Evolutionary conservation across 306 rosid genomes (phyloP), one percentile per base, ranked within the genome.

Genomic region (Prunus dulcis): DNA sequence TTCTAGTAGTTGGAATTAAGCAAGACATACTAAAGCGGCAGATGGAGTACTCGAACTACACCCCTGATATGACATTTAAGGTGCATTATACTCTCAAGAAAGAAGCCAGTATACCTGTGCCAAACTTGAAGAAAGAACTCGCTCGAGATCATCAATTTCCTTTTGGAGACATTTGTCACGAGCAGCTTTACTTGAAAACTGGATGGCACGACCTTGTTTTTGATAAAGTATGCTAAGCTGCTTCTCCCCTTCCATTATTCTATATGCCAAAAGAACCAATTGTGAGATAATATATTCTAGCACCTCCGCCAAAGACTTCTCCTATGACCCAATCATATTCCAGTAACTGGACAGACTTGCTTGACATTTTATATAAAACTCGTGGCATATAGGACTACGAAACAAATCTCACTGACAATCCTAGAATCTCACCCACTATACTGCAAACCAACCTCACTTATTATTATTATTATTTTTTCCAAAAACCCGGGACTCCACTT

Each of bases 191-290:
- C 91, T 90, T 7, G 95, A 70, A 89, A 95, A 95, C 80, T 95
- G 97, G 68, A 97, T 92, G 14, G 98, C 98, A 68, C 97, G 92
- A 27, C 98, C 98, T 88, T 92, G 98, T 83, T 95, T 95, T 82
- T 95, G 98, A 84, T 95, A 95, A 72, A 95, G 97, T 80, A 95
- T 95, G 85, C 98, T 95, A 72, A 95, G 98, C 81, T 89, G 82
- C 88, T 95, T 95, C 85, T 95, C 98, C 20, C 85, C 91, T 85
- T 95, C 98, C 98, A 95, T 95, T 86, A 95, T 90, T 74, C 98
- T 92, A 72, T 41, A 20, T 47, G 10, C 17, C 63, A 80, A 50
- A 38, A 80, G 11, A 63, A 49, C 52, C 71, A 46, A 73, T 71
- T 65, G 63, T 60, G 72, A 78, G 76, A 75, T 73, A 64, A 71